Evolutionary conservation across 2,329 filamentous ascomycete genomes (phyloP).

Genomic region (Penicillium sp.): DNA sequence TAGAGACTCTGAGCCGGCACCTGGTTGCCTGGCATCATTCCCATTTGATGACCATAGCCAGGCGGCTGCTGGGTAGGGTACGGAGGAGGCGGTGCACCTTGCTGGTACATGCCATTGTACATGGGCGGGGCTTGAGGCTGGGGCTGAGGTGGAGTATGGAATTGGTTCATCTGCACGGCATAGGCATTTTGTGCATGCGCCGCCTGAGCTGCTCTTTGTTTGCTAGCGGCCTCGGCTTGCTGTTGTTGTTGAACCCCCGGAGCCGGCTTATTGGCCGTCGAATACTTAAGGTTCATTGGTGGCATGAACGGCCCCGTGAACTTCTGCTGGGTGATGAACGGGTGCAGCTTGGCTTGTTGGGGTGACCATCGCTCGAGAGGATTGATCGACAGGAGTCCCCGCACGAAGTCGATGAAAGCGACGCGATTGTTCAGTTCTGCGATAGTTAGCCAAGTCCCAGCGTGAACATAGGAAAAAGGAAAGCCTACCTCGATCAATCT

Average conservation of each 20-base stretch:
- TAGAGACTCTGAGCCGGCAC: conserved; percentile 64
- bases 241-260: conserved; percentile 93
- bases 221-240: conserved; percentile 85
- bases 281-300: conserved; percentile 89
- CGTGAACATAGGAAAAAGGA: conserved; percentile 18
- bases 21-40: conserved; percentile 61
- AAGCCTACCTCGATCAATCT: conserved; percentile 77
- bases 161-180: conserved; percentile 52
- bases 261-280: conserved; percentile 73
- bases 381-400: conserved; percentile 85
- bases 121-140: conserved; percentile 50
- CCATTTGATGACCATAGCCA: conserved; percentile 64
- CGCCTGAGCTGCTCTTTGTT: conserved; percentile 63
- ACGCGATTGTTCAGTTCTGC: conserved; percentile 96
- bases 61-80: conserved; percentile 67
- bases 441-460: conserved; percentile 15
- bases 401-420: conserved; percentile 96
- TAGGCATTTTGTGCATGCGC: conserved; percentile 67
- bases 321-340: conserved; percentile 97
- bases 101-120: conserved; percentile 71
- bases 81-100: conserved; percentile 65
- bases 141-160: conserved; percentile 41
- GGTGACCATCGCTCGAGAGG: conserved; percentile 95
- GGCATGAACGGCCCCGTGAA: conserved; percentile 93
- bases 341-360: conserved; percentile 91